Conservation (phyloP, 2,329 filamentous ascomycete genomes). For the Acrodontium crateriforme region DNA sequence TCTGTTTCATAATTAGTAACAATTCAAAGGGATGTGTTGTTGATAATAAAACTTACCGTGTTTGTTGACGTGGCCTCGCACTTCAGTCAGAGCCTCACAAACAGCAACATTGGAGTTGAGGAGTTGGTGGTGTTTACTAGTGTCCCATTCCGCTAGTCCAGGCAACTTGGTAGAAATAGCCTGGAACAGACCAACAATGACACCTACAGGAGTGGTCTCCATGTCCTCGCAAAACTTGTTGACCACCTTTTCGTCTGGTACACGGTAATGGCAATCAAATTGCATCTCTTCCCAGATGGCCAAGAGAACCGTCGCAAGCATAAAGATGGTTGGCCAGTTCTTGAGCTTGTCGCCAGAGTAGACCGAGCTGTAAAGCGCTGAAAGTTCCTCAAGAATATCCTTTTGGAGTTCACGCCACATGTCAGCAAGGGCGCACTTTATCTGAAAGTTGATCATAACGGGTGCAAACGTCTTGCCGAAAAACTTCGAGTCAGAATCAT, state of each 20-base stretch:
- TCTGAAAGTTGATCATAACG: slow-evolving; percentile 99
- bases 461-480: slow-evolving; percentile 82
- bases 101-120: slow-evolving; percentile 84
- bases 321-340: slow-evolving; percentile 99
- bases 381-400: slow-evolving; percentile 89
- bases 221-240: slow-evolving; percentile 94
- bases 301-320: slow-evolving; percentile 82
- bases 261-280: slow-evolving; percentile 93
- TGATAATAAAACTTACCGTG: slow-evolving; percentile 55
- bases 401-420: slow-evolving; percentile 98
- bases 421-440: slow-evolving; percentile 91
- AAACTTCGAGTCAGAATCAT: slow-evolving; percentile 75
- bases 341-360: slow-evolving; percentile 95
- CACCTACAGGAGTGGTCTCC: slow-evolving; percentile 89
- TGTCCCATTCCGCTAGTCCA: slow-evolving; percentile 87
- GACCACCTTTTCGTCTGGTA: slow-evolving; percentile 69
- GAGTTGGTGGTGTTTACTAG: slow-evolving; percentile 74
- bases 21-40: background rate
- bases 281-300: slow-evolving; percentile 98
- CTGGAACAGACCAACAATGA: slow-evolving; percentile 93
- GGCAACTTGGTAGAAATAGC: slow-evolving; percentile 96
- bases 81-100: slow-evolving; percentile 92
- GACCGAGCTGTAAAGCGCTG: slow-evolving; percentile 84
- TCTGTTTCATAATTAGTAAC: slow-evolving; percentile 41
- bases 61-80: slow-evolving; percentile 80